Evolutionary conservation across 148 eudicot species (phyloP), one percentile per base, ranked within the genome.

Genomic region (Agrostemma githago): DNA sequence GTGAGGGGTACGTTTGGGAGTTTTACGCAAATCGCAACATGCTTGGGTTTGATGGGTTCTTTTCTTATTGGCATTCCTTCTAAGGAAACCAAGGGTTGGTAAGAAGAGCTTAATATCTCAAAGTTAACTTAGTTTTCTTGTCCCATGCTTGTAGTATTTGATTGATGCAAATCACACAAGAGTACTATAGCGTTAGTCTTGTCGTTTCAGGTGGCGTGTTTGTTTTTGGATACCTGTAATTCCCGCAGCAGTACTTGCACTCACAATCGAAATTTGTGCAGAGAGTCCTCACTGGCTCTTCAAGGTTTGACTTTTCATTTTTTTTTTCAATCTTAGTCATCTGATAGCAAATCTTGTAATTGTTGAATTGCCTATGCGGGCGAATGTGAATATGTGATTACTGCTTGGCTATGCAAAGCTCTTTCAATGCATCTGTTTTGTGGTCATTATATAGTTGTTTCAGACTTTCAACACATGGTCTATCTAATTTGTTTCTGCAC

Each of bases 251-350:
- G 20, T 87, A 73, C 90, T 93, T 59, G 95, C 87, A 69, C 42
- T 91, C 59, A 57, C 82, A 44, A 93, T 93, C 82, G 90, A 83
- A 79, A 85, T 91, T 67, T 91, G 92, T 80, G 90, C 90, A 14
- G 98, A 93, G 83, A 85, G 91, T 84, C 98, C 97, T 79, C 97
- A 91, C 75, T 93, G 98, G 98, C 94, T 91, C 34, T 83, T 78
- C 74, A 93, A 93, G 95, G 98, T 88, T 54, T 65, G 12, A 41
- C 42, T 40, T 66, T 26, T 19, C 66, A 39, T 12, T 40, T 8
- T 14, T 59, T 38, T 42, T 21, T 51, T 70, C 54, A 56, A 15
- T 21, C 15, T 57, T 67, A 41, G 43, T 34, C 44, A 19, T 48
- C 17, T 38, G 6, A 21, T 62, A 58, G 5, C 62, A 41, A 10